Base-by-base conservation (phyloP, 1,284 basidiomycete species). In the Megacollybia platyphylla region DNA sequence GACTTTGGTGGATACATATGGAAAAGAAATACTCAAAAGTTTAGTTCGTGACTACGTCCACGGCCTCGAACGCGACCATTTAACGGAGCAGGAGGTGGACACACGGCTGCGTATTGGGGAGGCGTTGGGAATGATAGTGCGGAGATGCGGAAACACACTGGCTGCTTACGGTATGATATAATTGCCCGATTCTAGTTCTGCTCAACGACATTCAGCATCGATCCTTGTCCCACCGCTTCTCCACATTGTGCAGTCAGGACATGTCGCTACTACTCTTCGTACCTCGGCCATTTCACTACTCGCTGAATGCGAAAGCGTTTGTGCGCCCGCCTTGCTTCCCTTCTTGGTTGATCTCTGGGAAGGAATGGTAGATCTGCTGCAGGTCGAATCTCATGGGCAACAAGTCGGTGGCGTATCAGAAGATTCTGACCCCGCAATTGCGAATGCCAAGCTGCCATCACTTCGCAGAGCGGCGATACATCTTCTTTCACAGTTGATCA, bases 231-330 rank as follows among this genome's bases (percentile, higher is more conserved):
- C 90, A 0, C 68, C 72, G 0, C 63, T 94, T 6, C 68, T 80
- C 47, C 58, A 61, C 0, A 63, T 84, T 7, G 65, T 89, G 30
- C 73, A 83, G 36, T 63, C 71, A 1, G 48, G 61, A 2, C 58
- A 72, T 40, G 60, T 83, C 1, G 87, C 91, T 0, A 84, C 80
- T 0, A 68, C 79, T 0, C 63, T 94, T 15, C 77, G 89, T 27
- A 76, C 80, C 1, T 94, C 91, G 1, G 73, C 87, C 0, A 58
- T 96, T n/a, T 87, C 88, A 0, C 68, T 96, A 29, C 70, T 94
- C 1, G 76, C 82, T 0, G 77, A 82, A 36, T 86, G 80, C 50
- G 72, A 78, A 17, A 73, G 76, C 46, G 79, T 79, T 1, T 75
- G 72, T 49, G 61, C 76, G 1, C 49, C 80, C 36, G 74, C 85